A percentile compares a stretch with the other conserved stretches of the same genome.
Conservation (phyloP, 2,329 filamentous ascomycete genomes). For the Ilyonectria robusta region DNA sequence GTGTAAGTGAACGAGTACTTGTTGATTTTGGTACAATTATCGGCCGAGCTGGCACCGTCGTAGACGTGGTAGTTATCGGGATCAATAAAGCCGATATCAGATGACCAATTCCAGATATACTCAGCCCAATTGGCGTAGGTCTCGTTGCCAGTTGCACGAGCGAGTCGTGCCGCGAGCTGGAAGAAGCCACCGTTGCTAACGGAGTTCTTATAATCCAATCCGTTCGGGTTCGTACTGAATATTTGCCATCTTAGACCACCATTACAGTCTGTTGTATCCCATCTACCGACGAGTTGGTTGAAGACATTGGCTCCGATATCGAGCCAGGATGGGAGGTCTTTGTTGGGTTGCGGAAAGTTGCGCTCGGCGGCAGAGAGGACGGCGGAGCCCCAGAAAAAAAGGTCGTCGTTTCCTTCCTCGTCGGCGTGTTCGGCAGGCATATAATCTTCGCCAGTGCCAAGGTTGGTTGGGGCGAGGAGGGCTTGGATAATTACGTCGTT, state of each 20-base stretch:
- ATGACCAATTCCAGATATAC: conserved; percentile 77
- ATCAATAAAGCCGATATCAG: conserved; percentile 70
- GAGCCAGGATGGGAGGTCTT: conserved; percentile 72
- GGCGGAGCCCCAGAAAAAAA: conserved; percentile 80
- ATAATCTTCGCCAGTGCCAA: conserved; percentile 70
- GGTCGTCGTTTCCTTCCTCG: conserved; percentile 82
- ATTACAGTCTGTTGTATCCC: conserved; percentile 76
- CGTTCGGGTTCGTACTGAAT: conserved; percentile 78
- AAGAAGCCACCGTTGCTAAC: conserved; percentile 89
- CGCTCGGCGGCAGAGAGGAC: conserved; percentile 78
- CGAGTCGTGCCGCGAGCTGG: conserved; percentile 82
- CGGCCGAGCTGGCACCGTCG: conserved; percentile 71
- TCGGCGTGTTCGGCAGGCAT: conserved; percentile 69
- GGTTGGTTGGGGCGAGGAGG: conserved; percentile 68
- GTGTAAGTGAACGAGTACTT: conserved; percentile 75
- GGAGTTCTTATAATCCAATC: conserved; percentile 87
- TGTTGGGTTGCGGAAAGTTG: conserved; percentile 74
- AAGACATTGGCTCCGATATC: conserved; percentile 79
- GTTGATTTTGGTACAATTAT: conserved; percentile 69
- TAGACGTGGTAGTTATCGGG: conserved; percentile 65
- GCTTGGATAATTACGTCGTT: conserved; percentile 72
- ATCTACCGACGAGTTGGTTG: conserved; percentile 77
- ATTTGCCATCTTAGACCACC: conserved; percentile 89
- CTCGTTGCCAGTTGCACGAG: conserved; percentile 76
- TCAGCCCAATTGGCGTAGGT: conserved; percentile 78